These are phyloP conservation scores for Pinus taeda DNA, from an alignment of 75 land plant genomes.

Conservation along the genomic window DNA sequence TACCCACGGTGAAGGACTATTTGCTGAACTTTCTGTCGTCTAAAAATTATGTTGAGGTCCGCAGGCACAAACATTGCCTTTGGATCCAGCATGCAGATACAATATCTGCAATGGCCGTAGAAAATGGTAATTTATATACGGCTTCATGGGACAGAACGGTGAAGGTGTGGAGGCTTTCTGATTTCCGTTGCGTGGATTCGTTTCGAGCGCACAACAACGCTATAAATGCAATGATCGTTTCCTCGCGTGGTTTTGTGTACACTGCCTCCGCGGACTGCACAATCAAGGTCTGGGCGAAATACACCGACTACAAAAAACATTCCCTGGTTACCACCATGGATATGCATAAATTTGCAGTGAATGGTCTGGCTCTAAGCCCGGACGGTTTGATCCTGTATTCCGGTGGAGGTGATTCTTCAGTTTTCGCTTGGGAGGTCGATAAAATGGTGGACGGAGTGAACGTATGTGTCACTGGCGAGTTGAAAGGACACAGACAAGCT, in stretches of 20 bases:
- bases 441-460: too few relatives aligned
- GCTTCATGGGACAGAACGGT: slow-evolving; percentile 67
- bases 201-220: slow-evolving; percentile 58
- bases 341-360: slow-evolving; percentile 15
- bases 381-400: too few relatives aligned
- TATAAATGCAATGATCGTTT: slow-evolving; percentile 52
- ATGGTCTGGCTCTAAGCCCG: slow-evolving; percentile 13
- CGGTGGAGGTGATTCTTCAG: too few relatives aligned
- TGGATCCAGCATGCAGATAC: slow-evolving; percentile 13
- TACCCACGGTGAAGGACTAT: too few relatives aligned
- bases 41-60: neutral
- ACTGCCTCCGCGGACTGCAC: slow-evolving; percentile 28
- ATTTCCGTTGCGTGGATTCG: slow-evolving; percentile 52
- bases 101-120: neutral
- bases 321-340: slow-evolving; percentile 9
- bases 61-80: neutral
- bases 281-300: slow-evolving; percentile 27
- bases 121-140: slow-evolving; percentile 23
- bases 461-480: too few relatives aligned
- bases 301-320: neutral
- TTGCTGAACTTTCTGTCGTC: too few relatives aligned
- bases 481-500: too few relatives aligned
- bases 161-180: slow-evolving; percentile 60
- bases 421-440: too few relatives aligned
- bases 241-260: slow-evolving; percentile 17